These are phyloP conservation scores for Pugionium dolabratum DNA, from an alignment of 345 rosid genomes.

Conservation along the genomic window DNA sequence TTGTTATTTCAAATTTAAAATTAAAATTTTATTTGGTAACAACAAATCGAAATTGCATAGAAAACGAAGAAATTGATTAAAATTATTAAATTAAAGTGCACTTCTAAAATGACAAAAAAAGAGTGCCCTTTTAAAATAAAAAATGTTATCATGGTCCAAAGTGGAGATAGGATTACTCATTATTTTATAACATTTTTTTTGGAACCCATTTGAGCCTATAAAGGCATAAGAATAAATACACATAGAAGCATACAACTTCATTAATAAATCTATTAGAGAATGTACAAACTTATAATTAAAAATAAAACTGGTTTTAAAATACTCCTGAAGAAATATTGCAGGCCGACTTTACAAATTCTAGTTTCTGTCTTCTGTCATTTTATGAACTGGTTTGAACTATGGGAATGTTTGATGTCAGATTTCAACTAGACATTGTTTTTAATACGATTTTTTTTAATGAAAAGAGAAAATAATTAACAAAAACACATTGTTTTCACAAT, in stretches of 20 bases:
- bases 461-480: too few species aligned
- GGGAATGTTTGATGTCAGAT: too few species aligned
- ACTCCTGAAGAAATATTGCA: not conserved
- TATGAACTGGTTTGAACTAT: too few species aligned
- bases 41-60: not conserved
- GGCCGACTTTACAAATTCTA: too few species aligned
- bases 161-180: constrained; percentile 38
- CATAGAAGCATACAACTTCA: constrained; percentile 29
- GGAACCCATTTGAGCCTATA: constrained; percentile 35
- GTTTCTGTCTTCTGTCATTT: too few species aligned
- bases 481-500: too few species aligned
- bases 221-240: constrained; percentile 37
- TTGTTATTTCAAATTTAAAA: too few species aligned
- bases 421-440: too few species aligned
- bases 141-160: constrained; percentile 40
- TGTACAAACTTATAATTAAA: not conserved
- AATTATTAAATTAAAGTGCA: not conserved
- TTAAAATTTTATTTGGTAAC: too few species aligned
- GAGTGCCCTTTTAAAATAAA: constrained; percentile 27
- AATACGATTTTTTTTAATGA: too few species aligned
- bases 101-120: too few species aligned
- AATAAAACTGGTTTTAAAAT: not conserved
- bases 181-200: constrained; percentile 25
- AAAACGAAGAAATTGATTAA: constrained; percentile 6
- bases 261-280: constrained; percentile 5